A percentile compares a stretch with the other conserved stretches of the same genome.
These are phyloP conservation scores for Madurella mycetomatis DNA, from an alignment of 2,329 filamentous ascomycete genomes.

Conservation along the genomic window DNA sequence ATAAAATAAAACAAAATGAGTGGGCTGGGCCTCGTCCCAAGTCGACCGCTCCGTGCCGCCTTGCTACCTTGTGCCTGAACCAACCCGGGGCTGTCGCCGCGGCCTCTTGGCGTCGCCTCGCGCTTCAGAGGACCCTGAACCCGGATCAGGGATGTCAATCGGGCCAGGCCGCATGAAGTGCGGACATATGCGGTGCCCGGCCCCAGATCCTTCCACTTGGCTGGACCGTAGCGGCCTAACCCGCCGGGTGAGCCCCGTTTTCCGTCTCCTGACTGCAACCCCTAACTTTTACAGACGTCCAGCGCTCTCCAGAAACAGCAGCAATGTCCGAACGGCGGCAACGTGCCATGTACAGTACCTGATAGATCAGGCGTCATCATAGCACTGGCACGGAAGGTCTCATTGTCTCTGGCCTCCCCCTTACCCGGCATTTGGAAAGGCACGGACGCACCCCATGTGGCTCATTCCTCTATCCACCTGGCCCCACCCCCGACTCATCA, in stretches of 20 bases:
- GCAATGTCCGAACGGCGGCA: not conserved
- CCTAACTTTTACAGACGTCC: not conserved
- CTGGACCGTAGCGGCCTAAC: not conserved
- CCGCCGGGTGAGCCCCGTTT: not conserved
- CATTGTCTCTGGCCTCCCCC: conserved; percentile 1
- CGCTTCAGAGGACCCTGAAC: too few relatives aligned
- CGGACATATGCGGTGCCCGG: not conserved
- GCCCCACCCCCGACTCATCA: not conserved
- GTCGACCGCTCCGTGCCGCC: too few relatives aligned
- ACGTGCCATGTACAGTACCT: not conserved
- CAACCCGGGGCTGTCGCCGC: too few relatives aligned
- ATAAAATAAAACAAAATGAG: too few relatives aligned
- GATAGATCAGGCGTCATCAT: conserved; percentile 2
- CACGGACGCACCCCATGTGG: not conserved
- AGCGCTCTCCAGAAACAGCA: not conserved
- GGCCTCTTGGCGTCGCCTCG: too few relatives aligned
- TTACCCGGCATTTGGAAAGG: not conserved
- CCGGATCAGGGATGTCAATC: not conserved
- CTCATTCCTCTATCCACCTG: not conserved
- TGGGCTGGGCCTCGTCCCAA: too few relatives aligned
- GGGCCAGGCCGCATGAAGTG: conserved; percentile 9
- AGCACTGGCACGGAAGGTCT: not conserved
- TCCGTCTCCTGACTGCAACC: conserved; percentile 3
- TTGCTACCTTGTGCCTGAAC: too few relatives aligned
- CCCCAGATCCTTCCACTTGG: not conserved